Percentiles rank a stretch among this genome's conserved stretches.
These are phyloP conservation scores for Arthrobotrys sinensis DNA, from an alignment of 2,329 filamentous ascomycete species.

Conservation along the genomic window DNA sequence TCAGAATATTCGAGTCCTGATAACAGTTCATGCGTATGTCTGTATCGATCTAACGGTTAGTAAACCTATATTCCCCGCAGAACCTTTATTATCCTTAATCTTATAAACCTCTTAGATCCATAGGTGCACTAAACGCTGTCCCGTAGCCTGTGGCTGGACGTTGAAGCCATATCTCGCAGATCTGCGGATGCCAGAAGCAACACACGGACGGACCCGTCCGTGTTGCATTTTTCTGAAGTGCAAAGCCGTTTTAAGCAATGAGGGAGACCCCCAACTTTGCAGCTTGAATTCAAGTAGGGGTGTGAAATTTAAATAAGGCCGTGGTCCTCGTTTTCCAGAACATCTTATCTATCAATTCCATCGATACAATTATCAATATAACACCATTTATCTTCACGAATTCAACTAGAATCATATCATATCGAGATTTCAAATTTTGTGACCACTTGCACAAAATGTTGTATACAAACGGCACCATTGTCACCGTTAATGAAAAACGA, in stretches of 20 bases:
- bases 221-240: constrained; percentile 36
- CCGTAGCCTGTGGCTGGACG: neutral
- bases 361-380: neutral
- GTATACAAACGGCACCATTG: constrained; percentile 71
- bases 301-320: constrained; percentile 1
- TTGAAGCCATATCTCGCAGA: constrained; percentile 13
- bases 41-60: too few relatives aligned
- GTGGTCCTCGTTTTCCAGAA: neutral
- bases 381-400: neutral
- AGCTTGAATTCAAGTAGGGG: neutral
- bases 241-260: neutral
- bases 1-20: too few relatives aligned
- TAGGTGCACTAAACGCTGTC: neutral
- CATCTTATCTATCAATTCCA: neutral
- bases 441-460: constrained; percentile 65
- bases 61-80: too few relatives aligned
- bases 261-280: neutral
- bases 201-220: constrained; percentile 39
- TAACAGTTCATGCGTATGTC: too few relatives aligned
- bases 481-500: constrained; percentile 70
- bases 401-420: neutral
- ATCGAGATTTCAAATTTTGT: neutral
- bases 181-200: constrained; percentile 31
- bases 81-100: too few relatives aligned
- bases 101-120: neutral